Evolutionary conservation across 257 asterid species (phyloP).

Genomic region (Linaria vulgaris): DNA sequence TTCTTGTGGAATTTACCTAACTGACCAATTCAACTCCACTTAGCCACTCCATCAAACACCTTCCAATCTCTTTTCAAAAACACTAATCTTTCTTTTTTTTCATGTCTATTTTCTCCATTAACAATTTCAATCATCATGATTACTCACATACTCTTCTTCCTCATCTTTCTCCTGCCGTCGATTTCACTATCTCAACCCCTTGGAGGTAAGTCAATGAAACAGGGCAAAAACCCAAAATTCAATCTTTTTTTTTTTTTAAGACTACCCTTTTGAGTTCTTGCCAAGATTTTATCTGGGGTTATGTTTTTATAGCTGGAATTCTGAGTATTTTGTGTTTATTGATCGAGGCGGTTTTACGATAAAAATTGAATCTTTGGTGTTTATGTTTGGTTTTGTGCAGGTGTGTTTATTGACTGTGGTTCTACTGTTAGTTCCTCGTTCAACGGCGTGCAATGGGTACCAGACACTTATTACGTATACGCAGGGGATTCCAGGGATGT

Average conservation of each 20-base stretch:
- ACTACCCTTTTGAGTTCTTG: slow-evolving; percentile 6
- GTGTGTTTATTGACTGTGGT: slow-evolving; percentile 70
- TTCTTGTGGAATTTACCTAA: slow-evolving; percentile 36
- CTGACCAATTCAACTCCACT: slow-evolving; percentile 31
- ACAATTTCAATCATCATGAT: slow-evolving; percentile 26
- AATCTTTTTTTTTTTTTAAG: background rate
- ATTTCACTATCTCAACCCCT: slow-evolving; percentile 46
- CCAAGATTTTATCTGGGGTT: slow-evolving; percentile 26
- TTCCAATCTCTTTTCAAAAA: background rate
- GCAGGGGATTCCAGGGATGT: slow-evolving; percentile 51
- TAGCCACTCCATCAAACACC: slow-evolving; percentile 21
- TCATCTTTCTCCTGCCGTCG: slow-evolving; percentile 38
- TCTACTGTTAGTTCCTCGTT: slow-evolving; percentile 39
- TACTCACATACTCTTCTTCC: slow-evolving; percentile 36
- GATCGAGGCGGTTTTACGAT: background rate
- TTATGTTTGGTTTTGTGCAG: slow-evolving; percentile 36
- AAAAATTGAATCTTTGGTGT: background rate
- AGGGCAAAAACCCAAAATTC: background rate
- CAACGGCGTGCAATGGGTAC: slow-evolving; percentile 57
- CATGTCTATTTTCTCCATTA: background rate
- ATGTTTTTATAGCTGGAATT: background rate
- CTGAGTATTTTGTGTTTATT: background rate
- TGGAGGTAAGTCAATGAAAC: slow-evolving; percentile 40
- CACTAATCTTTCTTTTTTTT: background rate
- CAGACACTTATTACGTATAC: slow-evolving; percentile 55